Evolutionary conservation across 164 flowering plant genomes (phyloP), one percentile per base, ranked within the genome.

Genomic region (Annona squamosa): DNA sequence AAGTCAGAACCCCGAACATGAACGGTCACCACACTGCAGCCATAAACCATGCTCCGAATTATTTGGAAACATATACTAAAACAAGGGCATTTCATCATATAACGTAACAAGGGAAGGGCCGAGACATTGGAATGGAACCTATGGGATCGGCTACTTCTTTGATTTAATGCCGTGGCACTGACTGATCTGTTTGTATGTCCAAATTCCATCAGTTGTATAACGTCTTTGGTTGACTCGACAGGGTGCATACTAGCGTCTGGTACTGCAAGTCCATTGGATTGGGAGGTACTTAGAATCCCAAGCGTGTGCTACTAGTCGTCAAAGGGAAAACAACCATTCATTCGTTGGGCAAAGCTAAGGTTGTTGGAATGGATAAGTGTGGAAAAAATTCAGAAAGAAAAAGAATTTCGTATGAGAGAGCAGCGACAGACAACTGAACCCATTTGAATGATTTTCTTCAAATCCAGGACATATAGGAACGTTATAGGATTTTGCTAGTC

Each of bases 81-180:
- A 52, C 7, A 13, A 52, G 13, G 13, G 13, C 57, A 52, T 52
- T 52, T 6, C 57, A 52, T 65, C 41, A 65, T 12, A 65, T 65
- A 1, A 65, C 17, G 17, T 43, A 42, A 37, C 46, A 12, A 7
- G 4, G 10, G 16, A 16, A 65, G 17, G 46, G 44, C 7, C 57
- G 42, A 41, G 68, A 65, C 13, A 3, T n/a, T 7, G 43, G 26
- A 63, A 18, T 68, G 26, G 67, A 71, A 92, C 99, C 98, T 93
- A 80, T 96, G 99, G 26, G 99, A 96, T 73, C 98, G 85, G 73
- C 99, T 96, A 74, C 98, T 96, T 85, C 99, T 89, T 81, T 90
- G 93, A 82, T 96, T 96, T 13, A 93, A 72, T 63, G 98, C 99
- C 41, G 99, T 96, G 56, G 98, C 89, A 81, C 98, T 93, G 56